Base-by-base conservation (phyloP, 495 filamentous ascomycete genomes). In the Mycothermus thermophilus region DNA sequence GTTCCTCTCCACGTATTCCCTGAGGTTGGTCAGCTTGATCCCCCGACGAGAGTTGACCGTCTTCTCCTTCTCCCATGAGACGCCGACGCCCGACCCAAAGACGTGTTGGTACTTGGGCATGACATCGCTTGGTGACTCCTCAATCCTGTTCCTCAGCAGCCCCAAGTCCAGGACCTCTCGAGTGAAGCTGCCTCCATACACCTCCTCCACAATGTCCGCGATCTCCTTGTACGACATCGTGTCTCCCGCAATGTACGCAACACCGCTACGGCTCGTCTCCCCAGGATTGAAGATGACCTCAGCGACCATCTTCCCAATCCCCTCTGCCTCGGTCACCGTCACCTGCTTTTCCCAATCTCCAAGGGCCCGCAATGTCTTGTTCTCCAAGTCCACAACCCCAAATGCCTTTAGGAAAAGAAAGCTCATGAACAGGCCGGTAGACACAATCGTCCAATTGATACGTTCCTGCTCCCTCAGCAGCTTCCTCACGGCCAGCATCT, bases 381-480 rank as follows among this genome's bases (percentile, higher is more conserved):
- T 32, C 18, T 46, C 18, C 13, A 59, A 27, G 35, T 59, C 57
- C 7, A 78, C 72, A 14, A 77, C 63, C 1, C 71, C 74, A 51
- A 74, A 79, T 7, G 31, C 60, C 2, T 52, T 48, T 48, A 67
- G 59, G 44, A 80, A 75, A 18, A 79, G 47, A 47, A 79, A 80
- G 35, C 64, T 72, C 41, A 67, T 74, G 42, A 80, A 80, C 52
- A 82, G 60, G 10, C 77, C 75, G 18, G 69, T 72, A 13, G 64
- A 71, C 8, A 79, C 61, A 28, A 79, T 66, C 7, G 57, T 49
- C 77, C 75, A 80, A 22, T 54, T 46, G 4, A 65, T 69, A 19
- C 40, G 32, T 0, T 32, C 34, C 47, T 76, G 69, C 5, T 43
- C 44, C 3, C 69, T 45, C n/a, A 79, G 52, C 23, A 72, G 21